Conservation (phyloP, 129 eudicot genomes). For the Tanacetum coccineum region DNA sequence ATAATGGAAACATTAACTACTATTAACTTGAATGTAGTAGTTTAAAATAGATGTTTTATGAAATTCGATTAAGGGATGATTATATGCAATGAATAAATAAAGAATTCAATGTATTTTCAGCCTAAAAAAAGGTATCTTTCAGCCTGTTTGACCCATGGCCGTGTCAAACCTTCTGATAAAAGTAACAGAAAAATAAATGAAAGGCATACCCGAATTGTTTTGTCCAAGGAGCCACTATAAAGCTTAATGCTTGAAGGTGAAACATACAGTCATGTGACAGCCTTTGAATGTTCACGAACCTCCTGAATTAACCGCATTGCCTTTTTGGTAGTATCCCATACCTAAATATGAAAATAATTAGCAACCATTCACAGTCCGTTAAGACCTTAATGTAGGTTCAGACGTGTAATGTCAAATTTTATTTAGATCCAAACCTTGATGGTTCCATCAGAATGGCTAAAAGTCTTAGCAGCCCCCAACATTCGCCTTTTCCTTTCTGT, state of each 20-base stretch:
- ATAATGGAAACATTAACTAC: too few relatives aligned
- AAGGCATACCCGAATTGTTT: conserved; percentile 62
- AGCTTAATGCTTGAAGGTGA: conserved; percentile 54
- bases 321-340: conserved; percentile 68
- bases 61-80: too few relatives aligned
- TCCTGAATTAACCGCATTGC: conserved; percentile 61
- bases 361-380: background rate
- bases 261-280: conserved; percentile 61
- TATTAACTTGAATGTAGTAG: too few relatives aligned
- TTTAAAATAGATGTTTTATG: too few relatives aligned
- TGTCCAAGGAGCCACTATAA: conserved; percentile 78
- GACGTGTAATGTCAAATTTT: background rate
- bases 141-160: too few relatives aligned
- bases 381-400: background rate
- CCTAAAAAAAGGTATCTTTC: too few relatives aligned
- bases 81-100: too few relatives aligned
- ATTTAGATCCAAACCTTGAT: conserved; percentile 46
- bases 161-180: background rate
- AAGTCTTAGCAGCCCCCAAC: too few relatives aligned
- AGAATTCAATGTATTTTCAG: too few relatives aligned
- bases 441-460: conserved; percentile 82
- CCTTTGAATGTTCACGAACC: conserved; percentile 66
- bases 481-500: too few relatives aligned
- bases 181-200: background rate
- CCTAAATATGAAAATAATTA: conserved; percentile 33